These are phyloP conservation scores for Auricularia heimuer DNA, from an alignment of 768 basidiomycete species.

Conservation along the genomic window DNA sequence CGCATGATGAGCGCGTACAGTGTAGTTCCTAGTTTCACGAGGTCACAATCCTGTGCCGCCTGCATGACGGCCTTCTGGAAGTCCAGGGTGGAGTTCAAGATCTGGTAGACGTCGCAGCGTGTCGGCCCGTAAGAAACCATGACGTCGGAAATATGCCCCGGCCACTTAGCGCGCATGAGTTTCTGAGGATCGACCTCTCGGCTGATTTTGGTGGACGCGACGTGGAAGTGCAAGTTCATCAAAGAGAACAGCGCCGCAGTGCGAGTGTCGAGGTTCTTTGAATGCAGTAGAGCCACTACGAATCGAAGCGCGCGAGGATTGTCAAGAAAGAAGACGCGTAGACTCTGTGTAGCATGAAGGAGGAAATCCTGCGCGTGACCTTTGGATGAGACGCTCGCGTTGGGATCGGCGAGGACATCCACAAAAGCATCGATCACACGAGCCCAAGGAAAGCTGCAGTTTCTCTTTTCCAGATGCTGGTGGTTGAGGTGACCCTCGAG, in stretches of 20 bases:
- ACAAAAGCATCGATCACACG: slow-evolving; percentile 34
- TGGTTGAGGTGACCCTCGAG: slow-evolving; percentile 27
- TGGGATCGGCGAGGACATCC: slow-evolving; percentile 34
- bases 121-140: slow-evolving; percentile 38
- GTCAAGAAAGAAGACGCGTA: slow-evolving; percentile 32
- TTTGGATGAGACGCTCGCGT: slow-evolving; percentile 31
- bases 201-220: slow-evolving; percentile 34
- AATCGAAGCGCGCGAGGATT: slow-evolving; percentile 37
- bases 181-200: slow-evolving; percentile 37
- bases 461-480: slow-evolving; percentile 29
- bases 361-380: slow-evolving; percentile 45
- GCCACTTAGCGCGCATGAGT: slow-evolving; percentile 36
- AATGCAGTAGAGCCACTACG: slow-evolving; percentile 46
- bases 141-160: slow-evolving; percentile 35
- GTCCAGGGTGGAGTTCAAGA: slow-evolving; percentile 30
- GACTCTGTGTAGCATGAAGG: slow-evolving; percentile 33
- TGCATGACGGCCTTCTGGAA: slow-evolving; percentile 47
- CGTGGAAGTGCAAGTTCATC: slow-evolving; percentile 36
- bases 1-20: slow-evolving; percentile 40
- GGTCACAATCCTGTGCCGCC: slow-evolving; percentile 35
- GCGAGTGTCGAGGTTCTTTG: slow-evolving; percentile 43
- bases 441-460: slow-evolving; percentile 22
- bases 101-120: slow-evolving; percentile 31
- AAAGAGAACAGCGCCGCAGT: slow-evolving; percentile 44
- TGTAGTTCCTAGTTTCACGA: slow-evolving; percentile 41